Evolutionary conservation across 2,329 filamentous ascomycete species (phyloP).

Genomic region (Penicillium sp.): DNA sequence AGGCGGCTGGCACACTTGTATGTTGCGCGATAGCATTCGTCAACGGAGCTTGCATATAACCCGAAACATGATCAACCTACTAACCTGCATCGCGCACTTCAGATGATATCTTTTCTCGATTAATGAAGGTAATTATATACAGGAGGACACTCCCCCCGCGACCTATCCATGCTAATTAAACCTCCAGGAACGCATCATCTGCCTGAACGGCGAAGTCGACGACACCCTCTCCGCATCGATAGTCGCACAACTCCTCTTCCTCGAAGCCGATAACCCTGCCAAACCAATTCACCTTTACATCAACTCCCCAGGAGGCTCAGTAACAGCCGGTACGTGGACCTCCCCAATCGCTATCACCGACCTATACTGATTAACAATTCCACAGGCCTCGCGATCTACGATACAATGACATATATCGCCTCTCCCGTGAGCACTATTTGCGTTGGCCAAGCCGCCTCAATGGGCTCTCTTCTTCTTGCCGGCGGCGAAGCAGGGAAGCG

Average conservation of each 20-base stretch:
- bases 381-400: slow-evolving; percentile 75
- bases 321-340: slow-evolving; percentile 64
- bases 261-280: slow-evolving; percentile 92
- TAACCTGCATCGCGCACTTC: slow-evolving; percentile 21
- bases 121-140: slow-evolving; percentile 61
- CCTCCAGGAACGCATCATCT: slow-evolving; percentile 84
- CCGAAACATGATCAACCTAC: background rate
- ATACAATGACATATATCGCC: slow-evolving; percentile 97
- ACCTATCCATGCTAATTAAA: slow-evolving; percentile 28
- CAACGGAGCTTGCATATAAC: slow-evolving; percentile 20
- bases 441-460: slow-evolving; percentile 88
- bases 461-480: slow-evolving; percentile 85
- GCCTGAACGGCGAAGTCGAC: slow-evolving; percentile 87
- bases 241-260: slow-evolving; percentile 92
- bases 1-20: slow-evolving; percentile 75
- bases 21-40: slow-evolving; percentile 33
- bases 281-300: slow-evolving; percentile 98
- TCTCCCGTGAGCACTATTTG: slow-evolving; percentile 93
- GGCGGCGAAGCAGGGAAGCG: slow-evolving; percentile 82
- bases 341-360: background rate
- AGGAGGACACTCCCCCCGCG: slow-evolving; percentile 13
- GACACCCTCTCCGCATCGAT: slow-evolving; percentile 88
- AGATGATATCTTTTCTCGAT: slow-evolving; percentile 81
- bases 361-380: background rate
- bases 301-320: slow-evolving; percentile 90